Conservation (phyloP, 2,329 filamentous ascomycete species). For the Ophiosphaerella korrae region DNA sequence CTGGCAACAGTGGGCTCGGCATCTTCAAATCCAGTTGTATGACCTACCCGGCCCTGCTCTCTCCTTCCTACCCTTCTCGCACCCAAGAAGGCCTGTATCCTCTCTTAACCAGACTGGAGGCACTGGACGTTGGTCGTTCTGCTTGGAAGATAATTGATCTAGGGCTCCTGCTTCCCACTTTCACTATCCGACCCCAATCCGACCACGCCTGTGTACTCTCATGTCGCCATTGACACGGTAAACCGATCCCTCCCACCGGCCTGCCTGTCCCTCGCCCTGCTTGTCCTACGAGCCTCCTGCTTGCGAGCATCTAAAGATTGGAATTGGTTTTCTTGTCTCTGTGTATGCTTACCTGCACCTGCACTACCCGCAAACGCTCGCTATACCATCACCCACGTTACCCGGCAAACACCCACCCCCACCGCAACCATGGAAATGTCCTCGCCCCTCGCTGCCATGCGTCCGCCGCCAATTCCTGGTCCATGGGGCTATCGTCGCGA, state of each 20-base stretch:
- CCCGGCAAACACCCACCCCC: slow-evolving; percentile 6
- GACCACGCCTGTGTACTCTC: slow-evolving; percentile 23
- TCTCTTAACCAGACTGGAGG: slow-evolving; percentile 26
- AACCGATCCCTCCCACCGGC: slow-evolving; percentile 14
- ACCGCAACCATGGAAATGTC: slow-evolving; percentile 77
- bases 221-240: slow-evolving; percentile 33
- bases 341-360: slow-evolving; percentile 15
- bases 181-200: slow-evolving; percentile 21
- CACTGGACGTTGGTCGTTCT: slow-evolving; percentile 33
- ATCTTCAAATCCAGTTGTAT: slow-evolving; percentile 46
- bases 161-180: slow-evolving; percentile 34
- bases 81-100: slow-evolving; percentile 45
- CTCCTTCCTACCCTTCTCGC: slow-evolving; percentile 46
- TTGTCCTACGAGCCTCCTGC: slow-evolving; percentile 25
- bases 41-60: slow-evolving; percentile 26
- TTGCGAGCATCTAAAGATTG: slow-evolving; percentile 46
- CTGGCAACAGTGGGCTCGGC: slow-evolving; percentile 34
- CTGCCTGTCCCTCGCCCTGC: slow-evolving; percentile 13
- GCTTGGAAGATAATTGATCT: slow-evolving; percentile 21
- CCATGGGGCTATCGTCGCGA: slow-evolving; percentile 67
- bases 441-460: slow-evolving; percentile 92
- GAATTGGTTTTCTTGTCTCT: slow-evolving; percentile 46
- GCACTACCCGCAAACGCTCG: slow-evolving; percentile 27
- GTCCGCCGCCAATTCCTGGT: slow-evolving; percentile 69
- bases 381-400: slow-evolving; percentile 17